Evolutionary conservation across 2,329 filamentous ascomycete species (phyloP).

Genomic region (Ilyonectria destructans): DNA sequence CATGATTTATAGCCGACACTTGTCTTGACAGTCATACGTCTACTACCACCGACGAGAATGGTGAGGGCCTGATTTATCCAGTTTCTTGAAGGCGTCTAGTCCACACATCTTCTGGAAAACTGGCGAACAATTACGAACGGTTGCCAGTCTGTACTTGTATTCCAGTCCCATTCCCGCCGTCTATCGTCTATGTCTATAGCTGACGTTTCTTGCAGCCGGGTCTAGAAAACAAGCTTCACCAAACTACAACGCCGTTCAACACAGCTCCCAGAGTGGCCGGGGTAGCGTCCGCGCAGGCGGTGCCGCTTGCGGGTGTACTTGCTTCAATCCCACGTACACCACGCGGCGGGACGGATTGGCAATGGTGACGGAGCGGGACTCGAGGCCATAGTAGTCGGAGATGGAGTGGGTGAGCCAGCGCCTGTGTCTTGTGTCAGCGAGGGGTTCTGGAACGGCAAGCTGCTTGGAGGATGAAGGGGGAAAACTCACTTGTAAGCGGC

Average conservation of each 20-base stretch:
- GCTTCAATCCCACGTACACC: constrained; percentile 85
- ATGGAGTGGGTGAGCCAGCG: constrained; percentile 96
- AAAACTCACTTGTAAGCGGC: constrained; percentile 84
- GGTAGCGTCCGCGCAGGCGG: constrained; percentile 63
- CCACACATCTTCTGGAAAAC: too few species aligned
- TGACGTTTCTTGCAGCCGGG: constrained; percentile 33
- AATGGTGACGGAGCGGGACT: constrained; percentile 85
- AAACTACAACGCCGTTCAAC: constrained; percentile 53
- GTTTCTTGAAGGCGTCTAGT: too few species aligned
- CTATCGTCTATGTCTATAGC: constrained; percentile 40
- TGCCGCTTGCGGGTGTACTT: constrained; percentile 53
- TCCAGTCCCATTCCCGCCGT: constrained; percentile 17
- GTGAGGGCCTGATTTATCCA: too few species aligned
- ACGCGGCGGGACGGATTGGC: constrained; percentile 81
- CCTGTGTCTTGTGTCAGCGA: constrained; percentile 60
- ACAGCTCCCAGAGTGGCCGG: constrained; percentile 76
- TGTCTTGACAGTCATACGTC: too few species aligned
- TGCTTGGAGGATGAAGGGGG: constrained; percentile 3
- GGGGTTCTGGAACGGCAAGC: background rate
- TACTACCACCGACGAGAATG: too few species aligned
- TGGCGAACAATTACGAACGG: too few species aligned
- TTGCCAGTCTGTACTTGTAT: constrained; percentile 38
- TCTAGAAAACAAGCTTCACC: constrained; percentile 10
- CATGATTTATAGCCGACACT: too few species aligned
- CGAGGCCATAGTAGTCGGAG: constrained; percentile 91